Evolutionary conservation across 75 land plant species (phyloP).

Genomic region (Ceratopteris richardii): DNA sequence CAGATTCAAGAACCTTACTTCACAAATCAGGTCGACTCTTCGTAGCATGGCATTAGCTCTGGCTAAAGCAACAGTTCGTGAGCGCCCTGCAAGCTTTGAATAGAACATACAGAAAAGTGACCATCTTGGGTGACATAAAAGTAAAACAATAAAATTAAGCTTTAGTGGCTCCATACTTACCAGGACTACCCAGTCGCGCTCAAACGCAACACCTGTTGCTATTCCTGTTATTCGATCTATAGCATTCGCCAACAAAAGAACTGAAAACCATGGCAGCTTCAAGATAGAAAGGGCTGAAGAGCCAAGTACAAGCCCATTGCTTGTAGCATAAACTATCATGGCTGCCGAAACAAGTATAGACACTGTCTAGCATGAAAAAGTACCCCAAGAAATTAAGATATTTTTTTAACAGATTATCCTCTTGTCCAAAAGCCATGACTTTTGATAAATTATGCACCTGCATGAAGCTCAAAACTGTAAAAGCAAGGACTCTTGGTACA

Average conservation of each 20-base stretch:
- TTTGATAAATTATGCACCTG: slow-evolving; percentile 6
- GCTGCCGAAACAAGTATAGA: slow-evolving; percentile 13
- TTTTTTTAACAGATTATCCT: neutral
- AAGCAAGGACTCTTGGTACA: slow-evolving; percentile 9
- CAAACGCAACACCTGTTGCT: slow-evolving; percentile 17
- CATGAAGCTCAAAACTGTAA: slow-evolving; percentile 9
- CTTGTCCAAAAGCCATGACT: neutral
- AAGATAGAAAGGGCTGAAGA: neutral
- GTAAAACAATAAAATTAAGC: too few species aligned
- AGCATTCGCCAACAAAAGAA: slow-evolving; percentile 8
- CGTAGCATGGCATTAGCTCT: slow-evolving; percentile 36
- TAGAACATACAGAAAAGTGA: neutral
- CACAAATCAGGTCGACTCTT: slow-evolving; percentile 33
- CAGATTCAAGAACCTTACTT: slow-evolving; percentile 10
- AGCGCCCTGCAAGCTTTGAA: slow-evolving; percentile 28
- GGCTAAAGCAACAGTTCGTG: slow-evolving; percentile 31
- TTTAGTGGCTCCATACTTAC: neutral
- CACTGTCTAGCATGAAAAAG: slow-evolving; percentile 10
- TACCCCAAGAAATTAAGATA: neutral
- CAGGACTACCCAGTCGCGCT: slow-evolving; percentile 21
- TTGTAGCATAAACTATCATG: slow-evolving; percentile 7
- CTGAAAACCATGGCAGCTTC: slow-evolving; percentile 10
- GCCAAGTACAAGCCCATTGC: neutral
- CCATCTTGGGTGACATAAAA: too few species aligned
- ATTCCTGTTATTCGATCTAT: slow-evolving; percentile 10